These are phyloP conservation scores for Paecilomyces sp. DNA, from an alignment of 2,329 filamentous ascomycete genomes.

Conservation along the genomic window DNA sequence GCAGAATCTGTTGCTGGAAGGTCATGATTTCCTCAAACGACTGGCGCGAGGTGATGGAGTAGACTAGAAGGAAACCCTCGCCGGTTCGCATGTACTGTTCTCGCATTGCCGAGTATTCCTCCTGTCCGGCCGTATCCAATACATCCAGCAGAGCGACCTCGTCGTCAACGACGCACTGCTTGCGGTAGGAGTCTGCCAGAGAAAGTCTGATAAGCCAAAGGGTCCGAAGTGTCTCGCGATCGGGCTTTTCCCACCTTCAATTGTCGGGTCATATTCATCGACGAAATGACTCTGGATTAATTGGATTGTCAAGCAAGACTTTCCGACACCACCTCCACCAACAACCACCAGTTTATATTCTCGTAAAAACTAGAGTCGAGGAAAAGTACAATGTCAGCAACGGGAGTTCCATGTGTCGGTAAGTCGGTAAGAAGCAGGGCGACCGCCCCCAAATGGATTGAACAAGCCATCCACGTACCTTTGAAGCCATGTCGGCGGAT, in stretches of 20 bases:
- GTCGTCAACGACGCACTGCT: slow-evolving; percentile 98
- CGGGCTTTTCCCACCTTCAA: slow-evolving; percentile 61
- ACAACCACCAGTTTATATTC: slow-evolving; percentile 97
- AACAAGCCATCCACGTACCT: slow-evolving; percentile 13
- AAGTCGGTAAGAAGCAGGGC: background rate
- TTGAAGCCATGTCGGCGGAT: slow-evolving; percentile 20
- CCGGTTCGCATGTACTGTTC: slow-evolving; percentile 99
- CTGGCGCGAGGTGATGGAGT: slow-evolving; percentile 95
- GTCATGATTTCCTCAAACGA: slow-evolving; percentile 98
- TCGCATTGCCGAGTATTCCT: slow-evolving; percentile 98
- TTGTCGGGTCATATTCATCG: slow-evolving; percentile 98
- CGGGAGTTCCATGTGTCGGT: background rate
- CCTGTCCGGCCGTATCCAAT: slow-evolving; percentile 94
- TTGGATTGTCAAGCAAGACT: slow-evolving; percentile 98
- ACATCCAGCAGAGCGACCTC: slow-evolving; percentile 97
- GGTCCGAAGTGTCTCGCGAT: slow-evolving; percentile 34
- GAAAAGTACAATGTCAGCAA: slow-evolving; percentile 14
- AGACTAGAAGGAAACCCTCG: slow-evolving; percentile 94
- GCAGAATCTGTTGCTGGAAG: slow-evolving; percentile 96
- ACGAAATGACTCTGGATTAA: slow-evolving; percentile 95
- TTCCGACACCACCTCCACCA: slow-evolving; percentile 95
- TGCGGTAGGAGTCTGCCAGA: slow-evolving; percentile 86
- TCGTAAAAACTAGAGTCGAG: slow-evolving; percentile 60
- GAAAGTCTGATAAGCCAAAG: slow-evolving; percentile 8
- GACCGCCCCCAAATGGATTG: background rate